These are phyloP conservation scores for Metroxylon sagu DNA, from an alignment of 176 grass and related monocot species.

Conservation along the genomic window DNA sequence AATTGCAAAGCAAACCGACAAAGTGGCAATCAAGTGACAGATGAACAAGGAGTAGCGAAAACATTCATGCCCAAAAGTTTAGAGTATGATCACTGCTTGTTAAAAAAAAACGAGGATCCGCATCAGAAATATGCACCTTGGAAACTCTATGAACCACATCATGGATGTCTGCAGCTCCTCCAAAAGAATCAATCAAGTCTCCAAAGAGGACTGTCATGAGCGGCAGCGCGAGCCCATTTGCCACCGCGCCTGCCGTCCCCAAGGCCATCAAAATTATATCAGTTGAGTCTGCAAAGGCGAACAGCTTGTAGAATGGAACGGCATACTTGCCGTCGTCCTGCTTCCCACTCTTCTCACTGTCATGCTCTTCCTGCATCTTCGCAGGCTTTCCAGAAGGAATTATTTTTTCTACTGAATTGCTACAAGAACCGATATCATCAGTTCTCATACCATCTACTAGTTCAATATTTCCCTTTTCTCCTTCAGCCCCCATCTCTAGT, in stretches of 20 bases:
- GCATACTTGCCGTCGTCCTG: slow-evolving; percentile 13
- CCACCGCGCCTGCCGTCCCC: slow-evolving; percentile 59
- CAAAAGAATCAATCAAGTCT: slow-evolving; percentile 72
- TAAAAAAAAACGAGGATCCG: too few species aligned
- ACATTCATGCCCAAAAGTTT: too few species aligned
- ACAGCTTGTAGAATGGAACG: slow-evolving; percentile 83
- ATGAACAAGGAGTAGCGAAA: too few species aligned
- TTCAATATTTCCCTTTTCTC: neutral
- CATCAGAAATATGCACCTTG: slow-evolving; percentile 29
- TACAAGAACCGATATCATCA: neutral
- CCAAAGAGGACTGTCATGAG: slow-evolving; percentile 93
- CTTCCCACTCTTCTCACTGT: neutral
- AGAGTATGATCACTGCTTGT: too few species aligned
- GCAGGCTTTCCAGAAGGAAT: neutral
- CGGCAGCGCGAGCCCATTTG: slow-evolving; percentile 76
- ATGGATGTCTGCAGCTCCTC: slow-evolving; percentile 47
- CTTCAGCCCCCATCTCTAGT: neutral
- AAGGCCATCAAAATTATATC: slow-evolving; percentile 63
- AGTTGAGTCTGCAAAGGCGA: slow-evolving; percentile 72
- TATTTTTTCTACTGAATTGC: neutral
- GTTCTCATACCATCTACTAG: neutral
- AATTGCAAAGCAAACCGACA: too few species aligned
- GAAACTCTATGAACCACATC: slow-evolving; percentile 62
- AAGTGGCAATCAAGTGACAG: too few species aligned
- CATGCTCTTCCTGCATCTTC: neutral